A percentile compares a stretch with the other conserved stretches of the same genome.
Conservation (phyloP, 2,329 filamentous ascomycete species). For the Byssothecium circinans region DNA sequence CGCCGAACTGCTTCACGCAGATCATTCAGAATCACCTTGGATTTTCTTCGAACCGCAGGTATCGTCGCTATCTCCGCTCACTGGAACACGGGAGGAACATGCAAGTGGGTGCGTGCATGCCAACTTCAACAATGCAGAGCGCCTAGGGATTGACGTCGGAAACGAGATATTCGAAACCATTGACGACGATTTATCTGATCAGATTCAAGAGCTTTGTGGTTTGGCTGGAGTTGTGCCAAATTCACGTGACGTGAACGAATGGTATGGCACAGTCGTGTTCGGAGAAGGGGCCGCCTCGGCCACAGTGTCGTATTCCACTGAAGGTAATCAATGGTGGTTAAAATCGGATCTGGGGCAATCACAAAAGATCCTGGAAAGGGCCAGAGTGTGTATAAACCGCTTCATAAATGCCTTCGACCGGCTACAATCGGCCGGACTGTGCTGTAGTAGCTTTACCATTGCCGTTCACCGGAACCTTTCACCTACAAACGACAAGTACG, state of each 20-base stretch:
- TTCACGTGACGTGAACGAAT: background rate
- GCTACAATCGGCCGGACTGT: background rate
- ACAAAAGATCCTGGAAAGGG: background rate
- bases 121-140: background rate
- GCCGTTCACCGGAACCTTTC: background rate
- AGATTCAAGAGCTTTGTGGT: conserved; percentile 5
- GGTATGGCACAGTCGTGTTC: conserved; percentile 2
- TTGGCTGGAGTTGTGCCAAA: conserved; percentile 2
- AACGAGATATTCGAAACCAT: background rate
- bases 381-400: background rate
- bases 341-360: background rate
- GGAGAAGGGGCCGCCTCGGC: background rate
- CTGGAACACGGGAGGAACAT: too few species aligned
- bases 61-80: too few species aligned
- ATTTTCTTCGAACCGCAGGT: conserved; percentile 3
- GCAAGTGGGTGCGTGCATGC: too few species aligned
- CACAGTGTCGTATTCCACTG: background rate
- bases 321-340: too few species aligned
- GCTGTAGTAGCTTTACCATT: background rate
- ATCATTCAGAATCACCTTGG: conserved; percentile 2
- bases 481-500: too few species aligned
- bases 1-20: conserved; percentile 1
- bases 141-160: background rate
- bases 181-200: background rate
- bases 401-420: background rate